Evolutionary conservation across 2,329 filamentous ascomycete genomes (phyloP).

Genomic region (Cercospora beticola): DNA sequence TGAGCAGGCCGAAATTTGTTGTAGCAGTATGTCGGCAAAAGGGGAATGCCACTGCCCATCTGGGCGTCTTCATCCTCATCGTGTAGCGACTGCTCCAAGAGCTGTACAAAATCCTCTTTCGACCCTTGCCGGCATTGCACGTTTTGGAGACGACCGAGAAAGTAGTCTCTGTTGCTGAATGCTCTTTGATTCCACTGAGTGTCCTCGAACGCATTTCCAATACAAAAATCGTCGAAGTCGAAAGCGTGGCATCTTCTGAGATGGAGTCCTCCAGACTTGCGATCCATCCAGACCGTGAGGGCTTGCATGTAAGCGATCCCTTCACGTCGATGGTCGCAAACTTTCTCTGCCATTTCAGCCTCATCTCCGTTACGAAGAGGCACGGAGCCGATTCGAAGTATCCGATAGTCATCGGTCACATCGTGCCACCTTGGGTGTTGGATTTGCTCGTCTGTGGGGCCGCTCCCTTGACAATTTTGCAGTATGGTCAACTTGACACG

Average conservation of each 20-base stretch:
- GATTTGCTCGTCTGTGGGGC: background rate
- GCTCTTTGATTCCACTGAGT: background rate
- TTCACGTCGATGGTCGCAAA: background rate
- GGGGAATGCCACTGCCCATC: slow-evolving; percentile 14
- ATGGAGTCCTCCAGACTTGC: background rate
- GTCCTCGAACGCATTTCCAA: slow-evolving; percentile 10
- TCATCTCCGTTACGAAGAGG: background rate
- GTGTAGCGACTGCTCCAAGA: background rate
- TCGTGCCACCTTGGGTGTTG: background rate
- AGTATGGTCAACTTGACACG: background rate
- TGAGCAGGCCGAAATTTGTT: slow-evolving; percentile 2
- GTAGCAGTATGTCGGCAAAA: slow-evolving; percentile 16
- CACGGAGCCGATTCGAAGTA: slow-evolving; percentile 12
- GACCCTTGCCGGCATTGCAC: background rate
- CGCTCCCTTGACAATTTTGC: background rate
- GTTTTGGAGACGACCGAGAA: slow-evolving; percentile 3
- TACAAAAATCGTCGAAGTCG: slow-evolving; percentile 18
- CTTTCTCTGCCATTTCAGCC: background rate
- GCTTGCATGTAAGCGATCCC: slow-evolving; percentile 9
- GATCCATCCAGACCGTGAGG: slow-evolving; percentile 3
- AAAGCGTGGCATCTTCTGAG: slow-evolving; percentile 11
- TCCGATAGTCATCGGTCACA: background rate
- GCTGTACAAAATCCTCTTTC: background rate
- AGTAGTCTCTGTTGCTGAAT: background rate
- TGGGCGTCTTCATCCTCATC: slow-evolving; percentile 3